phyloP scores from a whole-genome alignment of 345 rosid species.

The Mercurialis annua region DNA sequence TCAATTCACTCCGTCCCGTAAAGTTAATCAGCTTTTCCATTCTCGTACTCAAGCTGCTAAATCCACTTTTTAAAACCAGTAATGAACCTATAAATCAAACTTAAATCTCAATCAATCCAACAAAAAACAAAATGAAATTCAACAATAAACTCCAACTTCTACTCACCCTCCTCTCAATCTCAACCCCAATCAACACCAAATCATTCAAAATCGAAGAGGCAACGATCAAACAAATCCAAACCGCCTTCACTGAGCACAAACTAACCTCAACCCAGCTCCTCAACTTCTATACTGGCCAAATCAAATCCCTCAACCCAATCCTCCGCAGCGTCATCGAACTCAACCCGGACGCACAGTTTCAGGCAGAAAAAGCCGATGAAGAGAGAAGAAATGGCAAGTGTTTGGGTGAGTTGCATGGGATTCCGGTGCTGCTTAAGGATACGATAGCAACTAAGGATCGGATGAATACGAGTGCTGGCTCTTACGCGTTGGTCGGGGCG shows the following conservation, averaged over 20 bases:
- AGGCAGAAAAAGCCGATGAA: conserved; percentile 30
- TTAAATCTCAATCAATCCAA: no score
- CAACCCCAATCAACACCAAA: background rate
- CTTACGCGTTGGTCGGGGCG: conserved; percentile 39
- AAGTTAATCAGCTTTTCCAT: no score
- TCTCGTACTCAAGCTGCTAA: no score
- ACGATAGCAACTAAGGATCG: conserved; percentile 26
- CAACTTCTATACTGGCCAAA: conserved; percentile 26
- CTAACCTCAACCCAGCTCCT: conserved; percentile 31
- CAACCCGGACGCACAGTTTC: conserved; percentile 31
- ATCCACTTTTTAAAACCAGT: no score
- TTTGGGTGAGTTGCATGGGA: conserved; percentile 35
- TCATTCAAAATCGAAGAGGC: conserved; percentile 23
- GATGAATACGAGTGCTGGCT: conserved; percentile 34
- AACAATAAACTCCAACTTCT: no score
- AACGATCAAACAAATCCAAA: conserved; percentile 23
- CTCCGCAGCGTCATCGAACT: conserved; percentile 33
- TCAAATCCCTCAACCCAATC: conserved; percentile 23
- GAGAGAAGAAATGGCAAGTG: conserved; percentile 12
- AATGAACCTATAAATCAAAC: no score
- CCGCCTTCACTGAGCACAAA: conserved; percentile 21
- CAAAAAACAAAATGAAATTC: no score
- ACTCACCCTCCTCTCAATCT: no score
- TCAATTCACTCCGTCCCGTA: no score
- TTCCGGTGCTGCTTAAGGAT: conserved; percentile 47